phyloP scores from a whole-genome alignment of 805 yeast genomes.

The Cyberlindnera maritima region DNA sequence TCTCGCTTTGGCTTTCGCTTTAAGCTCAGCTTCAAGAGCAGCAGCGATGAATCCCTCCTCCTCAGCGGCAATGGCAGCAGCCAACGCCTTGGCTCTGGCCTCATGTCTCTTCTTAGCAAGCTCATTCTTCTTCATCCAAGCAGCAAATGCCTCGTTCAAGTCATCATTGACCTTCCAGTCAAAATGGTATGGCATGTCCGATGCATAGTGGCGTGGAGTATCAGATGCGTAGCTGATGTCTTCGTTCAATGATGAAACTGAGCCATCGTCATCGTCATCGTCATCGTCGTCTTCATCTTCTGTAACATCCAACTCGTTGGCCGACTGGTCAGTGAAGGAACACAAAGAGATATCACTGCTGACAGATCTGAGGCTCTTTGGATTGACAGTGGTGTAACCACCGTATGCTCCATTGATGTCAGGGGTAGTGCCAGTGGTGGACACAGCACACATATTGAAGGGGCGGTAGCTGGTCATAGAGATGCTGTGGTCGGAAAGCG shows the following conservation, averaged over 20 bases:
- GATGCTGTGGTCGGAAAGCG: background rate
- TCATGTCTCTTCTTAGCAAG: background rate
- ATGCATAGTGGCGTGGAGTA: background rate
- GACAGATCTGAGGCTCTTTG: background rate
- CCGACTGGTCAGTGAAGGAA: background rate
- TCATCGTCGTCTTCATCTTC: background rate
- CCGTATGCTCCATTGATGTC: background rate
- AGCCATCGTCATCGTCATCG: background rate
- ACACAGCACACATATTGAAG: background rate
- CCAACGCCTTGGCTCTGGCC: background rate
- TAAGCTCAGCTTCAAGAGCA: background rate
- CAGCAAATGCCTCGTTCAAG: constrained; percentile 26
- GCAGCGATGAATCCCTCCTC: constrained; percentile 7
- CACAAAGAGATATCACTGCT: background rate
- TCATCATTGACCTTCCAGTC: constrained; percentile 29
- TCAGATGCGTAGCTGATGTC: too few species aligned
- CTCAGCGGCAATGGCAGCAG: background rate
- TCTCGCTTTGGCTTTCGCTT: background rate
- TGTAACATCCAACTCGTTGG: background rate
- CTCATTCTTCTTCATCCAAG: constrained; percentile 27
- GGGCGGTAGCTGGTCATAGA: background rate
- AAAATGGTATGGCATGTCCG: background rate
- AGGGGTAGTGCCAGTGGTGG: too few species aligned
- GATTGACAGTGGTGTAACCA: constrained; percentile 1
- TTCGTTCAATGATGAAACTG: background rate